Percentiles rank a stretch among this genome's conserved stretches.
Evolutionary conservation across 164 flowering plant species (phyloP).

Genomic region (Vitis riparia): DNA sequence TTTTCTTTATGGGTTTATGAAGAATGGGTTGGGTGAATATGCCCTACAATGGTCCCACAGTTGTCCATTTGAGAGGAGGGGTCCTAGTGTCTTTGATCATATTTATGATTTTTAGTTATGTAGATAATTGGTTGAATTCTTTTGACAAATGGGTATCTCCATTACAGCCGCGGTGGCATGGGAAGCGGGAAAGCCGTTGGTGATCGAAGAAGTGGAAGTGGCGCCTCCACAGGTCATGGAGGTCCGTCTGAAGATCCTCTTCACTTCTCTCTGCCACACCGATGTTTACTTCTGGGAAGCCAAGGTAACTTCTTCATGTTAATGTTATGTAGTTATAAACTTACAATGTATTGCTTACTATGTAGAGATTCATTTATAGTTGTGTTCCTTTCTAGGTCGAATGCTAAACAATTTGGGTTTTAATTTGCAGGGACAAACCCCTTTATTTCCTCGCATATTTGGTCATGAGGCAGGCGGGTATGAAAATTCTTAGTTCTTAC

Average conservation of each 20-base stretch:
- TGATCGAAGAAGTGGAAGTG: slow-evolving; percentile 55
- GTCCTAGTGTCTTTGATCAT: slow-evolving; percentile 28
- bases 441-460: slow-evolving; percentile 40
- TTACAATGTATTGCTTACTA: too few species aligned
- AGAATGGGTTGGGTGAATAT: too few species aligned
- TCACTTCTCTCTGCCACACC: slow-evolving; percentile 52
- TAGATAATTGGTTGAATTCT: neutral
- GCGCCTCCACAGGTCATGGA: slow-evolving; percentile 47
- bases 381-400: too few species aligned
- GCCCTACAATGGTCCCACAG: too few species aligned
- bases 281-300: slow-evolving; percentile 60
- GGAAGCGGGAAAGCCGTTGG: slow-evolving; percentile 57
- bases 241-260: slow-evolving; percentile 46
- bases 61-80: too few species aligned
- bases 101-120: neutral
- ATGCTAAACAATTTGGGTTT: too few species aligned
- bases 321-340: neutral
- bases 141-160: neutral
- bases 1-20: too few species aligned
- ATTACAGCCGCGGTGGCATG: slow-evolving; percentile 55
- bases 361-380: too few species aligned
- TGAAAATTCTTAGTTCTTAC: neutral
- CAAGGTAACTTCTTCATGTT: slow-evolving; percentile 24
- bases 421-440: slow-evolving; percentile 38
- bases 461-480: slow-evolving; percentile 51